Evolutionary conservation across 495 filamentous ascomycete species (phyloP).

Genomic region (Lophium mytilinum): DNA sequence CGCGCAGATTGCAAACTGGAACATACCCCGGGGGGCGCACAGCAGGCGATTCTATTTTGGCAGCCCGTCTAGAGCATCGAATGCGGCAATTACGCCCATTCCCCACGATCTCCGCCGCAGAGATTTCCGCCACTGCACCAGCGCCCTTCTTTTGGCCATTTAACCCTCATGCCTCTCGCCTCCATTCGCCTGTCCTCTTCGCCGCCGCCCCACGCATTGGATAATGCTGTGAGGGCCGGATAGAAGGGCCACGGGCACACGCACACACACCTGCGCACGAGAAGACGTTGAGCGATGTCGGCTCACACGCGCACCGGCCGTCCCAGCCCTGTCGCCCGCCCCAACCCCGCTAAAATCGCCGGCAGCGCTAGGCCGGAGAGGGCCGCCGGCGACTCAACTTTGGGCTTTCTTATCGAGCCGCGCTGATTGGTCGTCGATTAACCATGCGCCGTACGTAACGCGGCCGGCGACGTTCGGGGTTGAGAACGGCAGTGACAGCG

Average conservation of each 20-base stretch:
- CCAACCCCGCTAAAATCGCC: not conserved
- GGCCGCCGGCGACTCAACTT: not conserved
- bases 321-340: not conserved
- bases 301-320: not conserved
- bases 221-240: not conserved
- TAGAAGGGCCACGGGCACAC: too few species aligned
- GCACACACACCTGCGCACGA: too few species aligned
- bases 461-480: constrained; percentile 1
- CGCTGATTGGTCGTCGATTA: constrained; percentile 5
- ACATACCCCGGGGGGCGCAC: too few species aligned
- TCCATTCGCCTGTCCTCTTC: not conserved
- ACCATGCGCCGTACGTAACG: constrained; percentile 11
- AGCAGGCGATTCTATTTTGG: too few species aligned
- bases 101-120: not conserved
- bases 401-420: not conserved
- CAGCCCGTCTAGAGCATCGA: too few species aligned
- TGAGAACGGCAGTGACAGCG: too few species aligned
- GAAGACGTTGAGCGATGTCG: too few species aligned
- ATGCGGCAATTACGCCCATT: not conserved
- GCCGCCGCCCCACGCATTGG: not conserved
- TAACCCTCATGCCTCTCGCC: not conserved
- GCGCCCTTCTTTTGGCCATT: not conserved
- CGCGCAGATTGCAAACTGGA: not conserved
- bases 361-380: not conserved
- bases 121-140: not conserved